Evolutionary conservation across 768 basidiomycete species (phyloP).

Genomic region (Crepidotus variabilis): DNA sequence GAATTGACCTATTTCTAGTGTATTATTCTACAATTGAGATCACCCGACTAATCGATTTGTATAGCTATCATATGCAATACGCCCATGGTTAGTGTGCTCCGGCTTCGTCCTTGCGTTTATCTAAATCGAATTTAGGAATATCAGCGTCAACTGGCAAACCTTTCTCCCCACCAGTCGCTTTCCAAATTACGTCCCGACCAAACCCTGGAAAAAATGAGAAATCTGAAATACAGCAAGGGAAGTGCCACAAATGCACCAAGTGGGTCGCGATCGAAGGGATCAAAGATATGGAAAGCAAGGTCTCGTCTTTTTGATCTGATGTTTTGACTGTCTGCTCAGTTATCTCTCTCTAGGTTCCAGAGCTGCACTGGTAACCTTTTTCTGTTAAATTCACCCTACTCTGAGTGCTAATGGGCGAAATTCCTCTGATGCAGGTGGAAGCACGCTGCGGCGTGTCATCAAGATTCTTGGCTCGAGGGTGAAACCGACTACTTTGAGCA

Average conservation of each 20-base stretch:
- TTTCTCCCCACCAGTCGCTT: slow-evolving; percentile 72
- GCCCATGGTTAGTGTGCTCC: slow-evolving; percentile 51
- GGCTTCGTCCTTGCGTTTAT: background rate
- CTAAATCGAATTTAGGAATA: slow-evolving; percentile 44
- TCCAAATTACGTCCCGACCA: slow-evolving; percentile 44
- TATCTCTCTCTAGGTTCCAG: slow-evolving; percentile 47
- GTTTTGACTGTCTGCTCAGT: background rate
- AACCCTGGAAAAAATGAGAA: slow-evolving; percentile 59
- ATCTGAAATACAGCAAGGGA: slow-evolving; percentile 56
- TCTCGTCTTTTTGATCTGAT: slow-evolving; percentile 2
- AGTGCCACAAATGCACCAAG: slow-evolving; percentile 71
- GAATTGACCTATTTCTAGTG: slow-evolving; percentile 13
- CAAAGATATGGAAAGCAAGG: slow-evolving; percentile 74
- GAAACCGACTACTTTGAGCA: slow-evolving; percentile 56
- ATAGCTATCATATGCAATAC: slow-evolving; percentile 82
- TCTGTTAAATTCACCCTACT: slow-evolving; percentile 16
- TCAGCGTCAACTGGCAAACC: slow-evolving; percentile 65
- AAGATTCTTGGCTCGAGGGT: slow-evolving; percentile 48
- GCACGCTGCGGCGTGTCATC: slow-evolving; percentile 77
- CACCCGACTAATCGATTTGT: background rate
- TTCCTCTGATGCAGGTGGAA: slow-evolving; percentile 56
- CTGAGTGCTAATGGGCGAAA: background rate
- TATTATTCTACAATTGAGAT: slow-evolving; percentile 1
- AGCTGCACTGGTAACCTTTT: slow-evolving; percentile 70
- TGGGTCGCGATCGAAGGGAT: slow-evolving; percentile 75